Conservation (phyloP, 2,329 filamentous ascomycete species). For the Fusarium transvaalense region DNA sequence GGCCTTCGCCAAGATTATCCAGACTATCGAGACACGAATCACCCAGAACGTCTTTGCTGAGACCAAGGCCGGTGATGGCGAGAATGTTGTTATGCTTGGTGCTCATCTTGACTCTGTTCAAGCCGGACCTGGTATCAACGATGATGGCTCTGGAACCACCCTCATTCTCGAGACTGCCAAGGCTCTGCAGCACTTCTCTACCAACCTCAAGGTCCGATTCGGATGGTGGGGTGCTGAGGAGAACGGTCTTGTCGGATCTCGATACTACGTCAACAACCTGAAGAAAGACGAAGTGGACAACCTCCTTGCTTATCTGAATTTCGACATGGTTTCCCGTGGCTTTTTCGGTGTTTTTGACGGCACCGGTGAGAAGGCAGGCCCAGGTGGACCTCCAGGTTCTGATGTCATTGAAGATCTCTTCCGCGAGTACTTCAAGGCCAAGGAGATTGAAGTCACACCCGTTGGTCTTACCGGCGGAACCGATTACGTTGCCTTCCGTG, state of each 20-base stretch:
- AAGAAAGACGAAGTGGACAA: constrained; percentile 50
- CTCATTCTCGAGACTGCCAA: constrained; percentile 58
- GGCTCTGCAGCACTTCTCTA: constrained; percentile 53
- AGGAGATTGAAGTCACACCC: constrained; percentile 51
- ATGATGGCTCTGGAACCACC: constrained; percentile 59
- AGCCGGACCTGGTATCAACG: constrained; percentile 61
- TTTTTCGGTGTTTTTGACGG: constrained; percentile 55
- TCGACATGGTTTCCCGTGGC: constrained; percentile 56
- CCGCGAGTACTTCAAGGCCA: constrained; percentile 48
- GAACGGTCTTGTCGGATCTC: constrained; percentile 54
- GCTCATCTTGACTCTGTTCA: constrained; percentile 60
- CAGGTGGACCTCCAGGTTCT: constrained; percentile 52
- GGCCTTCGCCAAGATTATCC: constrained; percentile 53
- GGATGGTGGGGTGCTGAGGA: constrained; percentile 63
- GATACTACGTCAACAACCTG: constrained; percentile 55
- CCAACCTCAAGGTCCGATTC: constrained; percentile 57
- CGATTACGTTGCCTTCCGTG: constrained; percentile 72
- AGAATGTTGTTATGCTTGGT: constrained; percentile 58
- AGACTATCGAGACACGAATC: constrained; percentile 54
- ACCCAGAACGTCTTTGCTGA: constrained; percentile 62
- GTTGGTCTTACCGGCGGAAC: constrained; percentile 60
- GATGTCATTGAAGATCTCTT: constrained; percentile 53
- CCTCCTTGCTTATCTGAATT: constrained; percentile 57
- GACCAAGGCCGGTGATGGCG: constrained; percentile 58
- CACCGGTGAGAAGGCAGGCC: constrained; percentile 53